Base-by-base conservation (phyloP, 345 rosid genomes). In the Eucalyptus pauciflora region DNA sequence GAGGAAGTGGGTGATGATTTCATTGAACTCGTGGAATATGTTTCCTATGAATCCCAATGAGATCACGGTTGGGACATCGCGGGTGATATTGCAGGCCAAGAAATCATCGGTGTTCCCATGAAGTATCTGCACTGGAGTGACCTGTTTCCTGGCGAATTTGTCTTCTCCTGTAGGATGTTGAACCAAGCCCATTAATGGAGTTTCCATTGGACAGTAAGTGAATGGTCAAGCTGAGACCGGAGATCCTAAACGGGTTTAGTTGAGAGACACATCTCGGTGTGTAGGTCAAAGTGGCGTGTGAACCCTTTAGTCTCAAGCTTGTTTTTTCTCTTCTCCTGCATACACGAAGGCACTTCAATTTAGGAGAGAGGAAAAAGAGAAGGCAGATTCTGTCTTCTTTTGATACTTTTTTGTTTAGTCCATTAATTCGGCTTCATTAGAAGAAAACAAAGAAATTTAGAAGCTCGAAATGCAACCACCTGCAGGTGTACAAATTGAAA, bases 401-500 rank as follows among this genome's bases (percentile, higher is more conserved):
- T 11, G 46, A 18, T 10, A 71, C 46, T 20, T 43, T 43, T 3
- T 10, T 71, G 46, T 33, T 71, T 17, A 1, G 4, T 3, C 8
- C 81, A 71, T 16, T 37, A 37, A 71, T 71, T 3, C 17, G 13
- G 2, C 87, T 48, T 4, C 51, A 85, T 49, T 29, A 2, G 81
- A 37, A 71, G 14, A 22, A 37, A 71, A 33, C 41, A 49, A 33
- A 11, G 33, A 8, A 15, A 18, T 20, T 37, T 14, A 51, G 87
- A 29, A 85, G 33, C 87, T 48, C 22, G 27, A 18, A 37, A 37
- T 10, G 81, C 22, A 7, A 17, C 22, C 54, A 16, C 4, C 71
- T 87, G 91, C 88, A 96, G 97, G 96, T 95, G 86, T 93, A 94
- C 93, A 96, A 93, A 89, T 88, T 96, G 92, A 93, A 91, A 85